These are phyloP conservation scores for Oxyria digyna DNA, from an alignment of 148 eudicot species.

Conservation along the genomic window DNA sequence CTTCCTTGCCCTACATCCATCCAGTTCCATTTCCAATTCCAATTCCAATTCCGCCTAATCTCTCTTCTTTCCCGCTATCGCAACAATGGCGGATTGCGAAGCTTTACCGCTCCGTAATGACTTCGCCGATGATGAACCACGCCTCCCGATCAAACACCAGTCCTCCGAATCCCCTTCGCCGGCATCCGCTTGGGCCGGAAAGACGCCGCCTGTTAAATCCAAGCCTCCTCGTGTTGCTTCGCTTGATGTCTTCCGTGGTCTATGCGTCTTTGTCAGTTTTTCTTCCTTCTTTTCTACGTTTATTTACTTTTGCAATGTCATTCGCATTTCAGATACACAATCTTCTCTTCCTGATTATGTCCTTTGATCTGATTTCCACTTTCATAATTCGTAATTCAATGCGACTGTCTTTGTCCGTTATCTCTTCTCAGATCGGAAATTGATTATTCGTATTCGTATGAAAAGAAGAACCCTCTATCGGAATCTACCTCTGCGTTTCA, in stretches of 20 bases:
- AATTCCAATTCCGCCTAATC: too few relatives aligned
- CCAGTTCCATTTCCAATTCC: too few relatives aligned
- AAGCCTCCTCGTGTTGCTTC: slow-evolving; percentile 42
- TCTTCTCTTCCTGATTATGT: too few relatives aligned
- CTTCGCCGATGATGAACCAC: slow-evolving; percentile 14
- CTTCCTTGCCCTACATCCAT: not conserved
- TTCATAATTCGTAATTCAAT: not conserved
- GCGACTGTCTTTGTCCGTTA: not conserved
- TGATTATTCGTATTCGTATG: not conserved
- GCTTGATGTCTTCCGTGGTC: slow-evolving; percentile 67
- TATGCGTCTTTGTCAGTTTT: slow-evolving; percentile 40
- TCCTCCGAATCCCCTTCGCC: slow-evolving; percentile 9
- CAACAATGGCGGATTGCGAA: slow-evolving; percentile 30
- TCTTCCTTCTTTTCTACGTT: not conserved
- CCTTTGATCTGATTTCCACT: not conserved
- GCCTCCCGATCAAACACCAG: not conserved
- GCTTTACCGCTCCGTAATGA: slow-evolving; percentile 19
- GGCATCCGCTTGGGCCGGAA: not conserved
- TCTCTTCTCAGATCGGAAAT: not conserved
- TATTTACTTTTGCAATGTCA: not conserved
- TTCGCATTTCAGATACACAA: too few relatives aligned
- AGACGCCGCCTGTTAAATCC: slow-evolving; percentile 5
- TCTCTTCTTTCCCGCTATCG: not conserved
- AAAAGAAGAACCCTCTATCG: not conserved
- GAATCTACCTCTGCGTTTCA: not conserved